These are phyloP conservation scores for Parietaria judaica DNA, from an alignment of 306 rosid genomes.

Conservation along the genomic window DNA sequence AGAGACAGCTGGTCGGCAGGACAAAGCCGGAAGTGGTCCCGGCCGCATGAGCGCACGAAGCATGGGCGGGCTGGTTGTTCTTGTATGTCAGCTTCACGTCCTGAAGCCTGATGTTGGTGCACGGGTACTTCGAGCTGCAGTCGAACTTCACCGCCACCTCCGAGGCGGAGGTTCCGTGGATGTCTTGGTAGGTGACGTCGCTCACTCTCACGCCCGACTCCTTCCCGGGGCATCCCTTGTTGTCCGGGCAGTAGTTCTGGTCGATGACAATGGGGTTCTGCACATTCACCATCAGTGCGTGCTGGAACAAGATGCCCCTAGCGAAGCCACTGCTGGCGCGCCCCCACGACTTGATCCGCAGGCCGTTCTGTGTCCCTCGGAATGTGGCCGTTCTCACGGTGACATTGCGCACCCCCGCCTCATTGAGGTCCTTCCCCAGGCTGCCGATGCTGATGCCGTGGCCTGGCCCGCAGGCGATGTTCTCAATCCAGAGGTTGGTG, in stretches of 20 bases:
- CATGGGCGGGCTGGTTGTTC: constrained; percentile 18
- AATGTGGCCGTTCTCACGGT: constrained; percentile 22
- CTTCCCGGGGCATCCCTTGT: constrained; percentile 41
- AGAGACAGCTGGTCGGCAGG: constrained; percentile 23
- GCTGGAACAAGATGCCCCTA: constrained; percentile 37
- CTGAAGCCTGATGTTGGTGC: constrained; percentile 33
- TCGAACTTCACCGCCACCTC: constrained; percentile 47
- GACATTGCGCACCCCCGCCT: constrained; percentile 23
- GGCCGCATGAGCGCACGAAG: constrained; percentile 37
- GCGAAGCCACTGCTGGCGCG: constrained; percentile 44
- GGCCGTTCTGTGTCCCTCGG: constrained; percentile 49
- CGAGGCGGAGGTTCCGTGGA: constrained; percentile 46
- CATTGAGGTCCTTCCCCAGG: constrained; percentile 19
- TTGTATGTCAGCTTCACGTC: constrained; percentile 43
- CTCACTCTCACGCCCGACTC: constrained; percentile 56
- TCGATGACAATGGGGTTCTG: constrained; percentile 54
- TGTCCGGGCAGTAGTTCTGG: constrained; percentile 54
- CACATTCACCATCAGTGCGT: constrained; percentile 40
- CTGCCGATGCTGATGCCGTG: constrained; percentile 37
- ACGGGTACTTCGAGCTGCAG: constrained; percentile 49
- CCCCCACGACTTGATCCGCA: constrained; percentile 69
- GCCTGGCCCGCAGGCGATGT: constrained; percentile 26
- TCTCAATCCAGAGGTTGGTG: constrained; percentile 20
- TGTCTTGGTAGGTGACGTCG: constrained; percentile 35
- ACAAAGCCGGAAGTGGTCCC: constrained; percentile 33